These are phyloP conservation scores for Globisporangium heterothallicum DNA, from an alignment of 352 stramenopile genomes.

Conservation along the genomic window DNA sequence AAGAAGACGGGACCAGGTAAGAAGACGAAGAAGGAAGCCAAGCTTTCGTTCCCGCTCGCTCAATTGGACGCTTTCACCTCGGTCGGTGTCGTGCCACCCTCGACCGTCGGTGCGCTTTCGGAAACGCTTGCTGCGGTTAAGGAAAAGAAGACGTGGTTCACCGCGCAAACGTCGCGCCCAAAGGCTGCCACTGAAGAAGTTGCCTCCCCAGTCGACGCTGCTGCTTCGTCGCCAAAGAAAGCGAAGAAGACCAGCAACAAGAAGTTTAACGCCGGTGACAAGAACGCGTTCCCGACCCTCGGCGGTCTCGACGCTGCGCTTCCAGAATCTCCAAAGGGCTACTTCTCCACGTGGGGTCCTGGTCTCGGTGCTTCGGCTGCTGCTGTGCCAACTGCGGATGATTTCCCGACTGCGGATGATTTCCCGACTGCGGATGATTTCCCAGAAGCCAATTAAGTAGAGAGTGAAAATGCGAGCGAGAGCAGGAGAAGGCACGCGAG, in stretches of 20 bases:
- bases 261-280: constrained; percentile 79
- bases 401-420: constrained; percentile 31
- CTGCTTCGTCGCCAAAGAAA: constrained; percentile 53
- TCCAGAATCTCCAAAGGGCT: constrained; percentile 11
- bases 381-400: constrained; percentile 23
- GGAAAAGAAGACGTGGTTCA: constrained; percentile 93
- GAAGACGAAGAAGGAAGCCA: constrained; percentile 75
- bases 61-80: constrained; percentile 90
- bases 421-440: constrained; percentile 34
- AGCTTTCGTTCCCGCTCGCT: constrained; percentile 71
- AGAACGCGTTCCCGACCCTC: constrained; percentile 77
- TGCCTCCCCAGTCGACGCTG: constrained; percentile 19
- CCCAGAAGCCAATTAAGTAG: constrained; percentile 30
- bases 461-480: constrained; percentile 6
- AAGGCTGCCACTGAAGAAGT: constrained; percentile 21
- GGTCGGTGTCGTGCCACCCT: constrained; percentile 87
- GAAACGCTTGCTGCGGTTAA: constrained; percentile 91
- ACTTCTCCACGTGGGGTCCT: constrained; percentile 47
- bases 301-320: constrained; percentile 38
- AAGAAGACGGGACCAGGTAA: constrained; percentile 44
- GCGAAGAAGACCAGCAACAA: constrained; percentile 65
- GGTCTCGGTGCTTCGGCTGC: constrained; percentile 37
- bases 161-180: constrained; percentile 50
- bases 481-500: background rate
- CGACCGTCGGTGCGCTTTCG: constrained; percentile 72